Percentiles rank a stretch among this genome's conserved stretches.
These are phyloP conservation scores for Naganishia cerealis DNA, from an alignment of 1,284 basidiomycete genomes.

Conservation along the genomic window DNA sequence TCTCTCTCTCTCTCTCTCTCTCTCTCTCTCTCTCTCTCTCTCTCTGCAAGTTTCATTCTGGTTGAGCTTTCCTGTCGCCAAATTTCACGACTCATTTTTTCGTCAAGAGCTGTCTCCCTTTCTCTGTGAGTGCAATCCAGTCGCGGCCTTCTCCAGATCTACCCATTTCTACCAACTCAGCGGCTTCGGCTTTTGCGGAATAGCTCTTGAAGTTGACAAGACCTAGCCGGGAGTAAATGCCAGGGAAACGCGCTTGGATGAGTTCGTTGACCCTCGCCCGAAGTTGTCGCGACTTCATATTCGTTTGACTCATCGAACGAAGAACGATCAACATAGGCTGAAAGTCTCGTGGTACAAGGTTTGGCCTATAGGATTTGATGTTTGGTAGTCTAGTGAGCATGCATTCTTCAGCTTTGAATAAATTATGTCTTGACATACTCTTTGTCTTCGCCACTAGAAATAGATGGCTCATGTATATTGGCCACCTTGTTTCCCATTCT, in stretches of 20 bases:
- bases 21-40: too few species aligned
- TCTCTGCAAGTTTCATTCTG: background rate
- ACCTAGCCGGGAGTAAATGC: constrained; percentile 19
- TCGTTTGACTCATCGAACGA: constrained; percentile 13
- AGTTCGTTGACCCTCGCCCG: constrained; percentile 22
- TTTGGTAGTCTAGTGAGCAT: background rate
- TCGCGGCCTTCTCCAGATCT: constrained; percentile 11
- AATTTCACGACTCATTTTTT: background rate
- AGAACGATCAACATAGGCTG: constrained; percentile 24
- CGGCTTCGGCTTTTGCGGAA: constrained; percentile 10
- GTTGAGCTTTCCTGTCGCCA: background rate
- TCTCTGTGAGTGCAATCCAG: constrained; percentile 23
- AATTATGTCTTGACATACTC: background rate
- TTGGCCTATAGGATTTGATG: background rate
- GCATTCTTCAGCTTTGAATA: background rate
- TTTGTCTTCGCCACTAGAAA: constrained; percentile 3
- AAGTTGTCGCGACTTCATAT: constrained; percentile 2
- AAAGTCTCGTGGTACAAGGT: constrained; percentile 11
- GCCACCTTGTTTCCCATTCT: background rate
- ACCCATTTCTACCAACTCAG: constrained; percentile 18
- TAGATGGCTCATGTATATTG: background rate
- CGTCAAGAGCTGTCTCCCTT: constrained; percentile 7
- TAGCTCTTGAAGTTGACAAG: constrained; percentile 21
- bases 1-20: too few species aligned
- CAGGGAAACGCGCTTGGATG: constrained; percentile 23